Base-by-base conservation (phyloP, 2,329 filamentous ascomycete genomes). In the Bertia moriformis region DNA sequence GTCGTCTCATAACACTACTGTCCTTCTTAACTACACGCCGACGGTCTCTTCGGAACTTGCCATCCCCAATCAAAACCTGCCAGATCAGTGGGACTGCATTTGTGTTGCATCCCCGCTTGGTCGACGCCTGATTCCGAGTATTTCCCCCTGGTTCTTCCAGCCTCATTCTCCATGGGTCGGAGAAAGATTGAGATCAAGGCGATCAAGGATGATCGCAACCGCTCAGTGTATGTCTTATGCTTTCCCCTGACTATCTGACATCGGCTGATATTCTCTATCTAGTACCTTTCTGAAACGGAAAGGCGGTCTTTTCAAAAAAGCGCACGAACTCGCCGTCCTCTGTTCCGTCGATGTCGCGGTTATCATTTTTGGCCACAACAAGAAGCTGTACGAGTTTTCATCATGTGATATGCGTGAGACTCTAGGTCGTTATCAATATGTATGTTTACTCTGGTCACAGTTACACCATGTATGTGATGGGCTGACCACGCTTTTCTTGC, bases 151-250 rank as follows among this genome's bases (percentile, higher is more conserved):
- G n/a, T n/a, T n/a, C n/a, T n/a, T n/a, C n/a, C n/a, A n/a, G n/a
- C n/a, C n/a, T 10, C 24, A 29, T 29, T n/a, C 12, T 12, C 10
- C 32, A 98, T 98, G 91, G 91, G 91, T 60, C 81, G 91, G 62
- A 79, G 91, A 73, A 98, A 98, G 77, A 98, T 98, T 58, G 91
- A 96, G 69, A 96, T 98, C 71, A 95, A 95, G 66, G 86, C 89
- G 51, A 96, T 96, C 71, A 95, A 94, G 65, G 88, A 95, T 77
- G 88, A 95, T 63, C 78, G 88, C 54, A 95, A 95, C 58, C 86
- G 88, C 58, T 94, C 88, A 53, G 88, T 95, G 88, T 95, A 86
- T 62, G 85, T 69, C 42, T 38, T 38, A 14, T 41, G 19, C 22
- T 20, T 19, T n/a, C n/a, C n/a, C n/a, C n/a, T n/a, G n/a, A n/a